phyloP scores from a whole-genome alignment of 345 rosid species.

The rapeseed (Brassica napus) region DNA sequence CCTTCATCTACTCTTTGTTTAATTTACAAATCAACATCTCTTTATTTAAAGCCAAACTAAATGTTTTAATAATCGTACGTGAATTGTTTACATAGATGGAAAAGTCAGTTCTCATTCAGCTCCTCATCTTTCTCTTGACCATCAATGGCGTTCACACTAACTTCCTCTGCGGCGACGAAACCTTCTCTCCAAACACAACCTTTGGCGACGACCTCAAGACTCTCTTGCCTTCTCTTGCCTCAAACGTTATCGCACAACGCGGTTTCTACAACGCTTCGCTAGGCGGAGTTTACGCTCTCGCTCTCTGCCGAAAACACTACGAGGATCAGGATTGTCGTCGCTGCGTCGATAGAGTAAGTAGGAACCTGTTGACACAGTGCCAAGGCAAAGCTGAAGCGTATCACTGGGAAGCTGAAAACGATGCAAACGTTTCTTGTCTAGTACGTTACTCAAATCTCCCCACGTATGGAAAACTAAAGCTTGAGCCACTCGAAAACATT shows the following conservation, averaged over 20 bases:
- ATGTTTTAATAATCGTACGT: slow-evolving; percentile 44
- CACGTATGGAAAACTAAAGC: slow-evolving; percentile 35
- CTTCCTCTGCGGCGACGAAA: slow-evolving; percentile 30
- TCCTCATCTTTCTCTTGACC: slow-evolving; percentile 24
- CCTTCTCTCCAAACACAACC: slow-evolving; percentile 35
- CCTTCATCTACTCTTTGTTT: not conserved
- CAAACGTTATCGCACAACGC: slow-evolving; percentile 24
- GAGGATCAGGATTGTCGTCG: slow-evolving; percentile 34
- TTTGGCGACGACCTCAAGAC: slow-evolving; percentile 28
- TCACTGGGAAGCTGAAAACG: slow-evolving; percentile 29
- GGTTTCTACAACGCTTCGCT: slow-evolving; percentile 42
- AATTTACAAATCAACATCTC: slow-evolving; percentile 34
- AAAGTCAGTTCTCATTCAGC: not conserved
- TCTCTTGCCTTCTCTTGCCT: slow-evolving; percentile 39
- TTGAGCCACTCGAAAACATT: not conserved
- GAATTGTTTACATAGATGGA: slow-evolving; percentile 8
- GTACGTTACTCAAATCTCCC: slow-evolving; percentile 46
- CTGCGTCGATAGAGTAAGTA: slow-evolving; percentile 28
- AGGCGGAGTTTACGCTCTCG: slow-evolving; percentile 45
- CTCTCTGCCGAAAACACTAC: slow-evolving; percentile 46
- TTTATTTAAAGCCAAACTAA: slow-evolving; percentile 35
- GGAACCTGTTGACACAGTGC: slow-evolving; percentile 33
- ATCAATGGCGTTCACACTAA: slow-evolving; percentile 34
- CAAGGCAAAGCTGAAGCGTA: slow-evolving; percentile 44
- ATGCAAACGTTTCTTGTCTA: slow-evolving; percentile 33